Conservation (phyloP, 495 filamentous ascomycete genomes). For the Haplographium delicatum region DNA sequence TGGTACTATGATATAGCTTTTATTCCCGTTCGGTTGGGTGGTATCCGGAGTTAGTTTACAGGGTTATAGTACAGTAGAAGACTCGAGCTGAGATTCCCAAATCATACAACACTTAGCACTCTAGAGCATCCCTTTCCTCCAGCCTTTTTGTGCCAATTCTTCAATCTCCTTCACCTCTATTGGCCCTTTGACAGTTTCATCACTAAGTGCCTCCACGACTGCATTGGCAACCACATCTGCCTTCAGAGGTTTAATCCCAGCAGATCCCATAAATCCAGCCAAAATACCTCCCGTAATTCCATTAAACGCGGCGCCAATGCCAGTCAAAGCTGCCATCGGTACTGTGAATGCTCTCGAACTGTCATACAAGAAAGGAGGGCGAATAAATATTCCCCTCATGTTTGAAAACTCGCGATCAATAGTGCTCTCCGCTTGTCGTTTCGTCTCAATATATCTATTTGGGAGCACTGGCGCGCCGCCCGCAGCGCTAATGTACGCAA, state of each 20-base stretch:
- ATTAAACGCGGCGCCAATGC: conserved; percentile 67
- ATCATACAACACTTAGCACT: conserved; percentile 7
- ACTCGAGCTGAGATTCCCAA: conserved; percentile 17
- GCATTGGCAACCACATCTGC: conserved; percentile 82
- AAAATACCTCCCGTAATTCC: conserved; percentile 65
- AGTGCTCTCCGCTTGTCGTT: conserved; percentile 80
- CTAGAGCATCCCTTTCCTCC: conserved; percentile 77
- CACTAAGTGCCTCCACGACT: conserved; percentile 70
- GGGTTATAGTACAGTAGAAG: conserved; percentile 20
- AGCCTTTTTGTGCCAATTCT: conserved; percentile 64
- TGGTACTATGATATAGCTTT: conserved; percentile 73
- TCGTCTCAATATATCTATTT: conserved; percentile 80
- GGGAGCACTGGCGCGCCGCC: conserved; percentile 81
- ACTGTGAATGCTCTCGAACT: conserved; percentile 74
- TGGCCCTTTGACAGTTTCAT: conserved; percentile 62
- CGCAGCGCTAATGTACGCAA: conserved; percentile 85
- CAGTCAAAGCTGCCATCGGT: conserved; percentile 70
- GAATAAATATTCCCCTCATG: conserved; percentile 75
- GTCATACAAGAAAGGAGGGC: conserved; percentile 88
- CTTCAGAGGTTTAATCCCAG: conserved; percentile 78
- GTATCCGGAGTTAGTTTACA: conserved; percentile 8
- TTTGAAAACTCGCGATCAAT: conserved; percentile 65
- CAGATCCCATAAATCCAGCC: conserved; percentile 68
- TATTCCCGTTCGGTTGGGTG: background rate
- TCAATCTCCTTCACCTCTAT: conserved; percentile 68